Conservation (phyloP, 2,329 filamentous ascomycete genomes). For the Dothiorella sarmentorum region DNA sequence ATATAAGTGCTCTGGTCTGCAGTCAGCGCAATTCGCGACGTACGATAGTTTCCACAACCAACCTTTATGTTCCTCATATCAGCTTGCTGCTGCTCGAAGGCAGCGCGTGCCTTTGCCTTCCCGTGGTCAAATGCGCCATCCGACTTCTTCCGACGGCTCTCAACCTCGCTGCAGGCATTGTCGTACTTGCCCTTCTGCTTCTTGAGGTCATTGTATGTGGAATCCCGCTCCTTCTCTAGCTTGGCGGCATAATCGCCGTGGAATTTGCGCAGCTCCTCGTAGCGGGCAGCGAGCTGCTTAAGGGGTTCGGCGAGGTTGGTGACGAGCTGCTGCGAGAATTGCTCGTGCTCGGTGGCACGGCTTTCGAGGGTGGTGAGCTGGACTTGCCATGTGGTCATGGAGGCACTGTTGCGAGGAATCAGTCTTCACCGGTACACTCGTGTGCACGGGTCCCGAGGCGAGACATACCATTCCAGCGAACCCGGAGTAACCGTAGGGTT, state of each 20-base stretch:
- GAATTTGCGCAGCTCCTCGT: conserved; percentile 88
- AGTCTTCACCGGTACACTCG: conserved; percentile 19
- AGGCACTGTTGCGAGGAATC: conserved; percentile 59
- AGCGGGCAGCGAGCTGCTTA: conserved; percentile 67
- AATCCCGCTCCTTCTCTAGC: conserved; percentile 83
- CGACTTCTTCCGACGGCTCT: conserved; percentile 89
- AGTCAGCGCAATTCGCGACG: conserved; percentile 24
- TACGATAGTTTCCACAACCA: not conserved
- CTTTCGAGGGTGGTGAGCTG: conserved; percentile 88
- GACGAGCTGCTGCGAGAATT: conserved; percentile 74
- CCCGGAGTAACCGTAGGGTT: conserved; percentile 90
- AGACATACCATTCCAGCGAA: conserved; percentile 74
- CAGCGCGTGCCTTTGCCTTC: conserved; percentile 84
- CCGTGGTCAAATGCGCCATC: conserved; percentile 83
- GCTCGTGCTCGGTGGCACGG: conserved; percentile 83
- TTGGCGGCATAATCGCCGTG: conserved; percentile 86
- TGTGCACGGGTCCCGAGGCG: conserved; percentile 11
- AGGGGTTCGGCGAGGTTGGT: conserved; percentile 82
- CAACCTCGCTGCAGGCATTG: conserved; percentile 86
- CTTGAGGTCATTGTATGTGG: conserved; percentile 76
- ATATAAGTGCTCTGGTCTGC: conserved; percentile 76
- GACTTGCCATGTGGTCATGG: conserved; percentile 93
- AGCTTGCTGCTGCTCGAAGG: conserved; percentile 85
- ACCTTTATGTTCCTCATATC: conserved; percentile 95
- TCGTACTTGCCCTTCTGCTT: conserved; percentile 96